These are phyloP conservation scores for Diplogelasinospora grovesii DNA, from an alignment of 495 filamentous ascomycete species.

Conservation along the genomic window DNA sequence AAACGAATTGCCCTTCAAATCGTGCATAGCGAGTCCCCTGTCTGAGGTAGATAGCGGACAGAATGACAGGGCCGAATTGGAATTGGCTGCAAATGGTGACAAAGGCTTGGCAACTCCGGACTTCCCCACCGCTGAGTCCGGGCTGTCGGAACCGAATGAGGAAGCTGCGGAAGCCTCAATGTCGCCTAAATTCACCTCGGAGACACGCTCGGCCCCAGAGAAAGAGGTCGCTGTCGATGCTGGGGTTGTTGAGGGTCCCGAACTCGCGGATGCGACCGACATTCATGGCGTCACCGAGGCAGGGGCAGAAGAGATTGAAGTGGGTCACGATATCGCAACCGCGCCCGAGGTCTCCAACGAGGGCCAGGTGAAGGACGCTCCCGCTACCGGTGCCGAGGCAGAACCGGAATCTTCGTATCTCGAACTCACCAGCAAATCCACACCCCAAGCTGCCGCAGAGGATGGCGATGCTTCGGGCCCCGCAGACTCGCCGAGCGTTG, in stretches of 20 bases:
- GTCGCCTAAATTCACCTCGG: conserved; percentile 5
- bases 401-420: not conserved
- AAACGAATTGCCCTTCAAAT: not conserved
- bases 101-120: conserved; percentile 9
- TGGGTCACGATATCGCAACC: too few relatives aligned
- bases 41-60: too few relatives aligned
- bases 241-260: not conserved
- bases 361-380: too few relatives aligned
- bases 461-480: too few relatives aligned
- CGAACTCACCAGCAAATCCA: not conserved
- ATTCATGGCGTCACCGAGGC: too few relatives aligned
- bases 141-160: conserved; percentile 5
- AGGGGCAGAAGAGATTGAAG: too few relatives aligned
- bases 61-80: not conserved
- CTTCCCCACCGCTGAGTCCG: conserved; percentile 18
- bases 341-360: too few relatives aligned
- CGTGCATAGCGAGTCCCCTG: too few relatives aligned
- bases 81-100: not conserved
- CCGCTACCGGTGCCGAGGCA: not conserved
- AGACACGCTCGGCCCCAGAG: conserved; percentile 12
- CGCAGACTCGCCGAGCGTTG: too few relatives aligned
- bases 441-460: too few relatives aligned
- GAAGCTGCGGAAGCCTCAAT: not conserved
- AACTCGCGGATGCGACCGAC: too few relatives aligned
- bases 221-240: not conserved